phyloP scores from a whole-genome alignment of 257 asterid genomes.

The Solanum pinnatisectum region DNA sequence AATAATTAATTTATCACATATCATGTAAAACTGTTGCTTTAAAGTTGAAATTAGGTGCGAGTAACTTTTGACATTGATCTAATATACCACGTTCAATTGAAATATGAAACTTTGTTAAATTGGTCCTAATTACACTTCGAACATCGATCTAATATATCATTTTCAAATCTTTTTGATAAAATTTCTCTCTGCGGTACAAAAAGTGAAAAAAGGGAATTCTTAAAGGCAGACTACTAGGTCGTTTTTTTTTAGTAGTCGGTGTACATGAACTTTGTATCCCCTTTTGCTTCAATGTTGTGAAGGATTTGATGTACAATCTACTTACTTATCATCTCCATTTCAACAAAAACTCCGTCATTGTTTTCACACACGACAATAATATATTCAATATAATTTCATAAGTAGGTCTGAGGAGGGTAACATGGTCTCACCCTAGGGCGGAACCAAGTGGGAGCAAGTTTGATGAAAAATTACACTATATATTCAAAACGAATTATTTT shows the following conservation, averaged over 20 bases:
- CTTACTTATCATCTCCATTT: not conserved
- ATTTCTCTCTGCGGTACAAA: not conserved
- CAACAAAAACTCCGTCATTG: not conserved
- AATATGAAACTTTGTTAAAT: not conserved
- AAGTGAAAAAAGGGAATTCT: not conserved
- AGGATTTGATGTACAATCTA: not conserved
- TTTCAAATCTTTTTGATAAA: no score
- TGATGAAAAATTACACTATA: not conserved
- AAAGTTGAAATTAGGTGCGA: not conserved
- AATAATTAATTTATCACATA: not conserved
- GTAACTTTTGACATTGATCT: not conserved
- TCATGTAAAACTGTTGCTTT: not conserved
- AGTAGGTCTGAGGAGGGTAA: not conserved
- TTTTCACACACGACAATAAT: not conserved
- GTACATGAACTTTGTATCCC: not conserved
- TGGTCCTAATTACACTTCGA: not conserved
- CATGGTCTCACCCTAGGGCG: not conserved
- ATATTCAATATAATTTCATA: not conserved
- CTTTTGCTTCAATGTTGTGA: not conserved
- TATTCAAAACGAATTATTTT: not conserved
- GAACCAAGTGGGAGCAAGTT: not conserved
- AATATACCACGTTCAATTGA: not conserved
- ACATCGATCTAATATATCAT: no score
- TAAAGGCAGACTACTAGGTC: no score
- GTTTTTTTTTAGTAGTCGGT: no score